Evolutionary conservation across 164 flowering plant species (phyloP).

Genomic region (Buxus sempervirens): DNA sequence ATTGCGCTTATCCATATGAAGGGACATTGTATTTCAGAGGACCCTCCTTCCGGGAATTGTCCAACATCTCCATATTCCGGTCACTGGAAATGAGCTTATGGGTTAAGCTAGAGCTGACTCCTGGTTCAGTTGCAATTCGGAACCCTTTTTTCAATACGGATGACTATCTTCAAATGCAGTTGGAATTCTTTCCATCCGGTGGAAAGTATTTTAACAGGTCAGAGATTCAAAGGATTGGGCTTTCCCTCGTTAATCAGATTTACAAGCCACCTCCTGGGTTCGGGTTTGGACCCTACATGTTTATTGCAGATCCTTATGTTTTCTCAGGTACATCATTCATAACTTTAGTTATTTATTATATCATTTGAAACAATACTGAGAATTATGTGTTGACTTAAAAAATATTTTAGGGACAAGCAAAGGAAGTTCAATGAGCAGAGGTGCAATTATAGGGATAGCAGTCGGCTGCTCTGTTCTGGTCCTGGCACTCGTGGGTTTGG

Average conservation of each 20-base stretch:
- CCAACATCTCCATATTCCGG: slow-evolving; percentile 55
- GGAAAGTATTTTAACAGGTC: slow-evolving; percentile 63
- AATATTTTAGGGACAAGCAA: slow-evolving; percentile 27
- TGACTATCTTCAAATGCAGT: slow-evolving; percentile 71
- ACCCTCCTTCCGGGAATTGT: slow-evolving; percentile 67
- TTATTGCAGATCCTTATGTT: slow-evolving; percentile 44
- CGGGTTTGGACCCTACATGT: slow-evolving; percentile 72
- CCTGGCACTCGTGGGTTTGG: slow-evolving; percentile 45
- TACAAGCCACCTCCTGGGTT: slow-evolving; percentile 58
- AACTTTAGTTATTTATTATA: neutral
- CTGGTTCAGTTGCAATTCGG: slow-evolving; percentile 78
- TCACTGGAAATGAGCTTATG: slow-evolving; percentile 68
- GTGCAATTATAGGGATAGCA: slow-evolving; percentile 43
- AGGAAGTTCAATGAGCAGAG: slow-evolving; percentile 30
- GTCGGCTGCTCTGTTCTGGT: slow-evolving; percentile 42
- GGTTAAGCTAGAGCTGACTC: slow-evolving; percentile 54
- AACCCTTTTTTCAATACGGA: slow-evolving; percentile 62
- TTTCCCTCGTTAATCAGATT: slow-evolving; percentile 52
- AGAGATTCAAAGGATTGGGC: slow-evolving; percentile 59
- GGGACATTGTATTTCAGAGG: slow-evolving; percentile 82
- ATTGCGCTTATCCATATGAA: slow-evolving; percentile 74
- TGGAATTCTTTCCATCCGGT: slow-evolving; percentile 63
- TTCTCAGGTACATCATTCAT: slow-evolving; percentile 45
- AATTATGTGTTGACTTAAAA: slow-evolving; percentile 12
- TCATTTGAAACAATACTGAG: neutral